These are phyloP conservation scores for Chlorella ohadii DNA, from an alignment of 139 green algal genomes.

Conservation along the genomic window DNA sequence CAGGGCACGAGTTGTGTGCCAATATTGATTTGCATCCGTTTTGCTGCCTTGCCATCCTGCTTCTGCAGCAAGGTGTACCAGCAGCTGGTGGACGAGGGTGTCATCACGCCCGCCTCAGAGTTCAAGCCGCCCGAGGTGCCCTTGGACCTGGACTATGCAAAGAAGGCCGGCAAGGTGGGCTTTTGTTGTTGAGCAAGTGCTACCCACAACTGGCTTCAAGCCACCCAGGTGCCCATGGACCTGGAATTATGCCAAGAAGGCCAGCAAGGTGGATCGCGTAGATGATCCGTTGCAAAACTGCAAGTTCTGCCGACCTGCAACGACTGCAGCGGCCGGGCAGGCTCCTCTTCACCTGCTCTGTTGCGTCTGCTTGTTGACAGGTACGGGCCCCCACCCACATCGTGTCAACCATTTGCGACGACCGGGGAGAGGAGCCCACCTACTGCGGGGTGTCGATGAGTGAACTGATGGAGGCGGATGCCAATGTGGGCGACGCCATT, in stretches of 20 bases:
- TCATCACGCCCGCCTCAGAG: constrained; percentile 69
- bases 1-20: too few species aligned
- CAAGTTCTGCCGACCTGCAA: not conserved
- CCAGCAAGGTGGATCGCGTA: not conserved
- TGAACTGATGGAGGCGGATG: constrained; percentile 87
- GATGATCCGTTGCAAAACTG: too few species aligned
- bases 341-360: not conserved
- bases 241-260: constrained; percentile 36
- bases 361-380: constrained; percentile 33
- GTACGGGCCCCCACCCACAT: constrained; percentile 93
- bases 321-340: too few species aligned
- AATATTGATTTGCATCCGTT: too few species aligned
- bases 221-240: constrained; percentile 73
- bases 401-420: constrained; percentile 93
- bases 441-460: constrained; percentile 69
- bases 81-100: constrained; percentile 68
- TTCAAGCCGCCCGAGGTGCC: constrained; percentile 58
- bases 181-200: not conserved
- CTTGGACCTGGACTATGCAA: constrained; percentile 81
- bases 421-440: constrained; percentile 92
- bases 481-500: constrained; percentile 90
- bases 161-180: constrained; percentile 79
- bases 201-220: too few species aligned
- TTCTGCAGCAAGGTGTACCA: constrained; percentile 49
- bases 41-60: too few species aligned